Conservation (phyloP, 176 grass and related monocot species). For the Triticum timopheevii region DNA sequence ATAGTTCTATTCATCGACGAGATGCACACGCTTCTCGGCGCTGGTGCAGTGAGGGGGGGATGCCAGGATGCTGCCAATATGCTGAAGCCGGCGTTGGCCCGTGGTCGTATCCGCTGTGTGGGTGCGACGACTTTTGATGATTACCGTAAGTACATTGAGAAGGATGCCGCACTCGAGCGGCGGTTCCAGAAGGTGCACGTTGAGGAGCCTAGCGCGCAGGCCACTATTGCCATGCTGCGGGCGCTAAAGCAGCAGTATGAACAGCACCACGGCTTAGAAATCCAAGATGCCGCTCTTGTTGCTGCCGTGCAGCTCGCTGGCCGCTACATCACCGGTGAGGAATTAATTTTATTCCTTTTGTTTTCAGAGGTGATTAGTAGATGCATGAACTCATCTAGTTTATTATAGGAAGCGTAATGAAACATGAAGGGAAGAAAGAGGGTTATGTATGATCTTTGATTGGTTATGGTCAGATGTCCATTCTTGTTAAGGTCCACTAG, state of each 20-base stretch:
- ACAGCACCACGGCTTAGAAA: not conserved
- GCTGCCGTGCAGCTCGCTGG: not conserved
- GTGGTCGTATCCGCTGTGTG: not conserved
- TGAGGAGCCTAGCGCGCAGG: not conserved
- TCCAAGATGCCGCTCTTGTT: slow-evolving; percentile 1
- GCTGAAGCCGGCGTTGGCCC: not conserved
- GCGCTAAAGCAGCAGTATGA: slow-evolving; percentile 5
- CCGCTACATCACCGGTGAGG: not conserved
- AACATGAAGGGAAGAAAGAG: not conserved
- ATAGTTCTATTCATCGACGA: not conserved
- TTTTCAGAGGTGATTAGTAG: not conserved
- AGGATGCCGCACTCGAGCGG: not conserved
- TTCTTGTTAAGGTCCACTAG: too few relatives aligned
- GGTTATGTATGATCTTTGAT: not conserved
- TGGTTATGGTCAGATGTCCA: not conserved
- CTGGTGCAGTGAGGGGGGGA: not conserved
- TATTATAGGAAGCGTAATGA: too few relatives aligned
- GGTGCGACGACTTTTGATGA: slow-evolving; percentile 3
- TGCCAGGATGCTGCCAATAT: slow-evolving; percentile 2
- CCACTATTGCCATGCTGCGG: not conserved
- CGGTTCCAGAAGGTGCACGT: slow-evolving; percentile 13
- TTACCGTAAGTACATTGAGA: slow-evolving; percentile 12
- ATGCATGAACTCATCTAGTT: not conserved
- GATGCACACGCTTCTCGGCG: slow-evolving; percentile 2
- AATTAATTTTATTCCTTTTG: not conserved